These are phyloP conservation scores for Chloroidium sp. DNA, from an alignment of 163 green algal species.

Conservation along the genomic window DNA sequence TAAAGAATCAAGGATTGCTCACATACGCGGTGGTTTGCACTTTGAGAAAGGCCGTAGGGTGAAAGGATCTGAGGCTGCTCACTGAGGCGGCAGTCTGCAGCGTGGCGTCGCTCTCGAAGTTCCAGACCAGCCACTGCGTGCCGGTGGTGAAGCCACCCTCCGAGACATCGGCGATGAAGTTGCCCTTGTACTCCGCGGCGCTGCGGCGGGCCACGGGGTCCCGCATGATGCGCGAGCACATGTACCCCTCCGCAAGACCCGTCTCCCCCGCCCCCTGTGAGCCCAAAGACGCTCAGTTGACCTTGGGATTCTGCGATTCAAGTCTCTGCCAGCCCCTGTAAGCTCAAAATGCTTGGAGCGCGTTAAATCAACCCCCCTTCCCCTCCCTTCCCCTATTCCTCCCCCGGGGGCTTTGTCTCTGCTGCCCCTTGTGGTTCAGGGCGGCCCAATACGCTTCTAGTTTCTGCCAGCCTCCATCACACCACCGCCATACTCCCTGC, in stretches of 20 bases:
- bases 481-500: no score
- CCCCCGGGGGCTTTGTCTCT: no score
- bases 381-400: no score
- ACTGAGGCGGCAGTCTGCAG: constrained; percentile 20
- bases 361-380: background rate
- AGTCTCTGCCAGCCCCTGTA: background rate
- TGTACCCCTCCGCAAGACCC: constrained; percentile 80
- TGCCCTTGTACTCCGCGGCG: constrained; percentile 59
- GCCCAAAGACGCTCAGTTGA: background rate
- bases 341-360: background rate
- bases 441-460: no score
- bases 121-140: constrained; percentile 86
- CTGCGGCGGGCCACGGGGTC: constrained; percentile 32
- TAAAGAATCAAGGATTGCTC: no score
- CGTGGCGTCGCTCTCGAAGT: constrained; percentile 83
- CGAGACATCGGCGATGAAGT: constrained; percentile 43
- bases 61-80: no score
- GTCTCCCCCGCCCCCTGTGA: constrained; percentile 64
- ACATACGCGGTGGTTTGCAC: no score
- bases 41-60: no score
- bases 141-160: constrained; percentile 53
- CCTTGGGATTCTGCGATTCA: background rate
- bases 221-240: constrained; percentile 54
- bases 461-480: no score
- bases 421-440: no score